Evolutionary conservation across 176 grass and related monocot species (phyloP), one percentile per base, ranked within the genome.

Genomic region (Oryza brachyantha): DNA sequence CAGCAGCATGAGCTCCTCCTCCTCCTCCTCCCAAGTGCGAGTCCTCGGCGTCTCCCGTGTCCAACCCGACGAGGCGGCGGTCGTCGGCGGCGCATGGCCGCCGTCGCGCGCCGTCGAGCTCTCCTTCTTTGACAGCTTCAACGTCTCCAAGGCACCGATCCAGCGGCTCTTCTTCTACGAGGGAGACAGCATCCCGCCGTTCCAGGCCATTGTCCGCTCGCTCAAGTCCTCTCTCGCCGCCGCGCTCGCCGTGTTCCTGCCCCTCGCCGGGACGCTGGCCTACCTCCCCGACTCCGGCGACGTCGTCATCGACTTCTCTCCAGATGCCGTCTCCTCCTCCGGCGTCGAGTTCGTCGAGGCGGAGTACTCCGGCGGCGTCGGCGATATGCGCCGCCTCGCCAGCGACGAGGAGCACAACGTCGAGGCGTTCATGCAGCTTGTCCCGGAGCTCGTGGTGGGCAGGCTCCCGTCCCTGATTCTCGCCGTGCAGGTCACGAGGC

Each of bases 401-500:
- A 1, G 10, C 9, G 83, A 54, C 61, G 61, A 32, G 17, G 86
- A 81, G 81, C 79, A 87, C 42, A 74, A 93, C 39, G 19, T 13
- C 8, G 82, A 76, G 46, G 81, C 85, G 55, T 90, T 85, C 64
- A 1, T 29, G 25, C 72, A 75, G 75, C 82, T 94, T 48, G 78
- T 84, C 54, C 92, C 85, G 0, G 8, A 31, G 26, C 28, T 86
- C 21, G 73, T n/a, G 3, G 60, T 79, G 3, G 7, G 59, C 4
- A 24, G 5, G 52, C 75, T 91, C 10, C 88, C 85, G 5, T 59
- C 63, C 0, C 65, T 75, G 1, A 50, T 83, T 36, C 73, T 91
- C 4, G 82, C 85, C 17, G 65, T 91, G 68, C 85, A 94, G 52
- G 84, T 89, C 19, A 91, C 85, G 19, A 75, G 75, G 34, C 40